Evolutionary conservation across 2,329 filamentous ascomycete genomes (phyloP), one percentile per base, ranked within the genome.

Genomic region (Exophiala phaeomuriformis): DNA sequence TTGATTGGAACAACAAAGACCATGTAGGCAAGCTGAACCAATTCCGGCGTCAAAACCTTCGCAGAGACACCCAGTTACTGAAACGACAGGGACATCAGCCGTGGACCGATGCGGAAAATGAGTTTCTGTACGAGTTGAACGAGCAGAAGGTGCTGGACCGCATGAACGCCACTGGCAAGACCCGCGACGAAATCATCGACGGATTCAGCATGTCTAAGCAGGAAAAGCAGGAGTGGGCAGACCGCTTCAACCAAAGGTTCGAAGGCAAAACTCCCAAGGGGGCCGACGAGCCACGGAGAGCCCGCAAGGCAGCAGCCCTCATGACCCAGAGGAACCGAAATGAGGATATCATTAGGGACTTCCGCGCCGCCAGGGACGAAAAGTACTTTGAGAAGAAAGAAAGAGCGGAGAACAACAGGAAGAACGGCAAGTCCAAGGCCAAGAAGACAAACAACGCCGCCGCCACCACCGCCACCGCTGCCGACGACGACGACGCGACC

Each of bases 91-190:
- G 27, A 27, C 36, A 19, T 19, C 51, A 56, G 35, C 8, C 19
- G 12, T 60, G 54, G 55, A 49, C 50, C 7, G 30, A 39, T 69
- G 71, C 57, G 72, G 59, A 58, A 44, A 36, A 43, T 10, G 46
- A 57, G 1, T 56, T 52, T 29, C 33, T 61, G 9, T 53, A 55
- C 40, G 32, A 51, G 1, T 41, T 56, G 52, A 31, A 19, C 7
- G 29, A 52, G 37, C 35, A 55, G 9, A 32, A 49, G 19, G 9
- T 47, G 4, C 31, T 58, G 6, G 36, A 52, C 31, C 3, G 31
- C 28, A 52, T 45, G 12, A 3, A 10, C 43, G 2, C 1, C 19
- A 29, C 51, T 41, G 7, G 19, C 31, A 35, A 37, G 3, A 12
- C 9, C 51, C n/a, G 47, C 52, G 12, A 44, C 43, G 5, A 37